A percentile compares a stretch with the other conserved stretches of the same genome.
Evolutionary conservation across 805 yeast species (phyloP).

Genomic region (Candida hungchunana): DNA sequence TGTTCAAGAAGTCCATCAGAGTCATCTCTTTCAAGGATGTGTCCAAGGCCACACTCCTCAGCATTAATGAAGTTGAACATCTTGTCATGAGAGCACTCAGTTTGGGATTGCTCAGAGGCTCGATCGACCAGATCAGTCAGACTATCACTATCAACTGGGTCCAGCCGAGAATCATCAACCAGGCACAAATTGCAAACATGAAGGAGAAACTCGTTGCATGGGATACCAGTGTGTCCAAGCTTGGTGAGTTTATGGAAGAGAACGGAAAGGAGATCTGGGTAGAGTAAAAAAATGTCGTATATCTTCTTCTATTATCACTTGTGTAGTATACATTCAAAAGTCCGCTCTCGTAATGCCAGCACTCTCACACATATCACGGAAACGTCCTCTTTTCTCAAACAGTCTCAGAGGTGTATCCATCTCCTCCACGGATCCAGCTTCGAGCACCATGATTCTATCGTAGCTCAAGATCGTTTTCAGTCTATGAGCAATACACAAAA

Average conservation of each 20-base stretch:
- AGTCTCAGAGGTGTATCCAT: too few relatives aligned
- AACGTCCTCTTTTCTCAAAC: too few relatives aligned
- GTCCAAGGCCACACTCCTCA: conserved; percentile 61
- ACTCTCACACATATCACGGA: too few relatives aligned
- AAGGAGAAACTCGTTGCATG: conserved; percentile 68
- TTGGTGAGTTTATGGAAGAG: conserved; percentile 56
- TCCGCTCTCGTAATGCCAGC: too few relatives aligned
- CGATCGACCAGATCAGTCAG: conserved; percentile 81
- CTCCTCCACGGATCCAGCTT: too few relatives aligned
- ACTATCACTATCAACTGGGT: conserved; percentile 86
- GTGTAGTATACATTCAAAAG: too few relatives aligned
- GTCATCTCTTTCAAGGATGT: conserved; percentile 70
- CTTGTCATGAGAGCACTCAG: conserved; percentile 89
- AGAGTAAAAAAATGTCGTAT: conserved; percentile 23
- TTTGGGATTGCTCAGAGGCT: conserved; percentile 79
- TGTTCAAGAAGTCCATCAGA: conserved; percentile 76
- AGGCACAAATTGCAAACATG: conserved; percentile 74
- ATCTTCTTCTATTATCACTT: background rate
- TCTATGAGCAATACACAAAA: too few relatives aligned
- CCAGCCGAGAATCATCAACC: conserved; percentile 90
- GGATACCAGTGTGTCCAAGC: conserved; percentile 67
- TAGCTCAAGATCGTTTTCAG: too few relatives aligned
- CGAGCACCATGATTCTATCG: too few relatives aligned
- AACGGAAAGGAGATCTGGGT: conserved; percentile 68
- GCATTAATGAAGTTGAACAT: conserved; percentile 71